These are phyloP conservation scores for Paramecium bursaria DNA, from an alignment of 73 alveolate genomes.

Conservation along the genomic window DNA sequence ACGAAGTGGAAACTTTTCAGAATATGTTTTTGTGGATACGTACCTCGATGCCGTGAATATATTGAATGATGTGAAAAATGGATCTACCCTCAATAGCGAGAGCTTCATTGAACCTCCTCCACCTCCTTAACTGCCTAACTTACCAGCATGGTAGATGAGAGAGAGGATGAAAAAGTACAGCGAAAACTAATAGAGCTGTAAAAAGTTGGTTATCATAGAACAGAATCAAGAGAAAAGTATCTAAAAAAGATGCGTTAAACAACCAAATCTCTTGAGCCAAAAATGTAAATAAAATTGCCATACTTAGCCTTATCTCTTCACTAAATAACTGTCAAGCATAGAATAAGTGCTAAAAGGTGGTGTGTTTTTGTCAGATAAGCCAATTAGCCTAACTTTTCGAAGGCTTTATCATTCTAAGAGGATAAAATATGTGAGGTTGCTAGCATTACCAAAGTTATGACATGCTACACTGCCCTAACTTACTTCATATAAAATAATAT, in stretches of 20 bases:
- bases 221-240: not conserved
- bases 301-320: conserved; percentile 25
- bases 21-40: conserved; percentile 54
- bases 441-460: conserved; percentile 64
- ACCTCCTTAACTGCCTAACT: conserved; percentile 21
- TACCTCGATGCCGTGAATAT: conserved; percentile 26
- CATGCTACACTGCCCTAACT: conserved; percentile 60
- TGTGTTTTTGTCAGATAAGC: conserved; percentile 7
- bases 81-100: not conserved
- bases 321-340: conserved; percentile 34
- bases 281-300: conserved; percentile 14
- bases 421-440: conserved; percentile 53
- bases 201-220: not conserved
- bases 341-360: conserved; percentile 59
- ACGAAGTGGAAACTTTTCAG: conserved; percentile 25
- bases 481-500: conserved; percentile 55
- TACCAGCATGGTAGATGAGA: conserved; percentile 23
- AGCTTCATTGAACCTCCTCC: not conserved
- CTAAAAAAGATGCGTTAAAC: conserved; percentile 18
- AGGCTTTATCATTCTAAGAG: conserved; percentile 3
- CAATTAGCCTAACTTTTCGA: not conserved
- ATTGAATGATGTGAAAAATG: conserved; percentile 30
- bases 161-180: conserved; percentile 53
- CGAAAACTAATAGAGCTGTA: conserved; percentile 5
- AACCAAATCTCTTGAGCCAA: not conserved